Conservation (phyloP, 129 eudicot genomes). For the Tagetes erecta region DNA sequence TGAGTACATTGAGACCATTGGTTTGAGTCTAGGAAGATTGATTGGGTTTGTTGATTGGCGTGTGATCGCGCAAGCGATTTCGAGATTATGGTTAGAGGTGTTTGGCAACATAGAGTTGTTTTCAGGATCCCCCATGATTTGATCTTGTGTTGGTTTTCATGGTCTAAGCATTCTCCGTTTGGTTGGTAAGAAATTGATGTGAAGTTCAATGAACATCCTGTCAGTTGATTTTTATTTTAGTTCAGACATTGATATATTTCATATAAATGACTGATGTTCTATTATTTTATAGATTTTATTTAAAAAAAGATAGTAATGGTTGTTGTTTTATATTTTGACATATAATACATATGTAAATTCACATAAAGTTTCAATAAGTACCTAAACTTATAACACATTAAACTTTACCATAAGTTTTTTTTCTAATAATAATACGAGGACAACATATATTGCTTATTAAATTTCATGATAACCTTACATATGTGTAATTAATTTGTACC, state of each 20-base stretch:
- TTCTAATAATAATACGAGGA: not conserved
- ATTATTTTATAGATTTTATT: too few relatives aligned
- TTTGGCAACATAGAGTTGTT: conserved; percentile 55
- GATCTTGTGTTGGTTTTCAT: conserved; percentile 27
- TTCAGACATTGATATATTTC: too few relatives aligned
- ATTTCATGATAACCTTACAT: too few relatives aligned
- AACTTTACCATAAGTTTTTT: not conserved
- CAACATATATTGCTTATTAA: not conserved
- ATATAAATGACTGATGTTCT: too few relatives aligned
- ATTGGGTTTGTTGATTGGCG: not conserved
- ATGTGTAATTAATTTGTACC: conserved; percentile 24
- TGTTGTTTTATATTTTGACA: too few relatives aligned
- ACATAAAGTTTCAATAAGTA: too few relatives aligned
- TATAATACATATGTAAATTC: not conserved
- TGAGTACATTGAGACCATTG: conserved; percentile 45
- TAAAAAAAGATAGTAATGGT: too few relatives aligned
- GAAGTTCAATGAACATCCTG: conserved; percentile 59
- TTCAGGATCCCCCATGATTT: conserved; percentile 48
- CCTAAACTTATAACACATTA: not conserved
- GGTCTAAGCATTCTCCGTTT: conserved; percentile 46
- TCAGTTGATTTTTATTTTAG: not conserved
- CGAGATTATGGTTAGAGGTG: conserved; percentile 43
- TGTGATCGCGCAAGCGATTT: conserved; percentile 41
- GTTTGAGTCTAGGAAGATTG: conserved; percentile 37
- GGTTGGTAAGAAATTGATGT: conserved; percentile 57